phyloP scores from a whole-genome alignment of 2,329 filamentous ascomycete genomes.

The Torrubiellomyces zombiae region DNA sequence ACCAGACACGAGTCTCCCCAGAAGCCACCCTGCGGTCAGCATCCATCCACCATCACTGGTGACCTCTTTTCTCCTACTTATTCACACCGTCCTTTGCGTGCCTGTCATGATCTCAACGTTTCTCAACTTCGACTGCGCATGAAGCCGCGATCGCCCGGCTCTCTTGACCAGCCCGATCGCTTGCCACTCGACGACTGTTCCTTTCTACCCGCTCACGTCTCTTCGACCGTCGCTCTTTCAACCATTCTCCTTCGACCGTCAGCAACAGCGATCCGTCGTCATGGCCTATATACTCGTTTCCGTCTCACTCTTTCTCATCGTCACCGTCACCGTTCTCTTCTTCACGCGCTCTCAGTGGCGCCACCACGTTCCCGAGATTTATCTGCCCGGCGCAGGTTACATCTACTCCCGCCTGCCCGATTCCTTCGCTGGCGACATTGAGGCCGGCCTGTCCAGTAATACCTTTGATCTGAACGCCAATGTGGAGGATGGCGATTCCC shows the following conservation, averaged over 20 bases:
- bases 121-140: too few relatives aligned
- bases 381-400: slow-evolving; percentile 37
- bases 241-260: too few relatives aligned
- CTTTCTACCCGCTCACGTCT: neutral
- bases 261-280: too few relatives aligned
- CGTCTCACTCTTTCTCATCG: slow-evolving; percentile 52
- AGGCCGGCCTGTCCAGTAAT: slow-evolving; percentile 67
- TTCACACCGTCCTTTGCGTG: too few relatives aligned
- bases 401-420: slow-evolving; percentile 64
- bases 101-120: too few relatives aligned
- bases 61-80: too few relatives aligned
- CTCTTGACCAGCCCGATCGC: neutral
- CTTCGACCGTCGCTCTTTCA: too few relatives aligned
- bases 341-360: slow-evolving; percentile 67
- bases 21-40: too few relatives aligned
- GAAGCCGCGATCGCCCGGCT: too few relatives aligned
- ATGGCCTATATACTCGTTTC: slow-evolving; percentile 77
- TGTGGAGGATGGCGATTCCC: slow-evolving; percentile 58
- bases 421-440: slow-evolving; percentile 69
- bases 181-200: neutral
- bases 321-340: slow-evolving; percentile 61
- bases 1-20: too few relatives aligned
- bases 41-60: too few relatives aligned
- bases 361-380: slow-evolving; percentile 44
- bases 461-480: slow-evolving; percentile 76